Base-by-base conservation (phyloP, 495 filamentous ascomycete species). In the Annulohypoxylon moriforme region DNA sequence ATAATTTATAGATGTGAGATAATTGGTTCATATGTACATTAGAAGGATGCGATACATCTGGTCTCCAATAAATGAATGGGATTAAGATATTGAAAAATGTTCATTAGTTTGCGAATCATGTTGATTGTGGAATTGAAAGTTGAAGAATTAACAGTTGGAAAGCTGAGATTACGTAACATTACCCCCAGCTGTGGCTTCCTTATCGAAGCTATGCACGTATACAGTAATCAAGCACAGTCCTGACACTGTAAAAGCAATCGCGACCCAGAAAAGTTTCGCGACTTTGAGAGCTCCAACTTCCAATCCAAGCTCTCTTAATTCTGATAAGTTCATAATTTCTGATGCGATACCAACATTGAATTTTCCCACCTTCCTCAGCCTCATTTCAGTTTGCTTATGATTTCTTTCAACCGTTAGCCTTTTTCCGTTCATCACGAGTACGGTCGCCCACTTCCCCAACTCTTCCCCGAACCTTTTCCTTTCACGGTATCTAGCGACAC, bases 221-320 rank as follows among this genome's bases (percentile, higher is more conserved):
- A 68, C 64, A 64, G 64, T 68, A 64, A 44, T 65, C 53, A 25
- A 9, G 11, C 59, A 67, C 64, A 40, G 64, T 77, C 38, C 20
- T 0, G 4, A n/a, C 27, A 77, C 68, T 5, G 72, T 73, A 6
- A 25, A 0, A 40, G 20, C 61, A 59, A 44, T 70, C 73, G 76
- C 76, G 76, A 64, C 74, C 68, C 71, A 71, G 68, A 78, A 71
- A 77, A 78, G 75, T 73, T 78, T 78, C 73, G 74, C 71, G 74
- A 74, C 67, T 72, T 50, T 50, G 13, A 14, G 56, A 73, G 67
- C 73, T 76, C 71, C 52, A 72, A 74, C 64, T 57, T 72, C 55
- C 52, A 62, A 58, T 58, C 18, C 22, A 27, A 68, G 36, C 46
- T 63, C 60, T 24, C 18, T 55, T 22, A 60, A 60, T 31, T 52